A percentile compares a stretch with the other conserved stretches of the same genome.
Evolutionary conservation across 2,329 filamentous ascomycete species (phyloP).

Genomic region (Cephalotrichum gorgonifer): DNA sequence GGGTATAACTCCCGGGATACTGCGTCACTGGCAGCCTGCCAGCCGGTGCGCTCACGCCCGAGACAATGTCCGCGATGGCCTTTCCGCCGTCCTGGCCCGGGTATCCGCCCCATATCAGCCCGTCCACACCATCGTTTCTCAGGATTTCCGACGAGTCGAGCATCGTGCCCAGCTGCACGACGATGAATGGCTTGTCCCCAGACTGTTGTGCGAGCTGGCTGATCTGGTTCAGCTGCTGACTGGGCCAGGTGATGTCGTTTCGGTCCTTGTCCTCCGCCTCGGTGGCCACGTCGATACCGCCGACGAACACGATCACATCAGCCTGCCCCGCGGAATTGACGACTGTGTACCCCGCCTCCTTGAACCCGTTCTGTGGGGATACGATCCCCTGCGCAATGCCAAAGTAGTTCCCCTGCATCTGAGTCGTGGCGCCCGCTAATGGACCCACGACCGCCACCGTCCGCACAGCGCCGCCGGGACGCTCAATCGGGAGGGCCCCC

Average conservation of each 20-base stretch:
- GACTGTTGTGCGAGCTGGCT: background rate
- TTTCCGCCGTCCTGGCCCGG: conserved; percentile 49
- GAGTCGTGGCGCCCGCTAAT: conserved; percentile 1
- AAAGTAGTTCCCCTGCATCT: conserved; percentile 5
- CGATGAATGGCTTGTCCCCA: conserved; percentile 35
- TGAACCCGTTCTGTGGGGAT: conserved; percentile 2
- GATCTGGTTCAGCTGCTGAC: conserved; percentile 39
- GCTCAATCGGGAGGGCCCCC: conserved; percentile 64
- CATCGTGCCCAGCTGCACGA: conserved; percentile 40
- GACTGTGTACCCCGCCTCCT: conserved; percentile 1
- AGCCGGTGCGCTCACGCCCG: conserved; percentile 36
- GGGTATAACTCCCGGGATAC: conserved; percentile 41
- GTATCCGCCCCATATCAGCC: conserved; percentile 47
- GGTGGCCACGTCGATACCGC: conserved; percentile 41
- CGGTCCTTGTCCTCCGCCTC: conserved; percentile 44
- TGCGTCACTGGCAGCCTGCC: conserved; percentile 44
- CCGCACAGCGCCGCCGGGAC: conserved; percentile 44
- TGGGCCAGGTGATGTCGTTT: conserved; percentile 37
- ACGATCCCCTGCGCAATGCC: conserved; percentile 2
- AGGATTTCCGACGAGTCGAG: conserved; percentile 40
- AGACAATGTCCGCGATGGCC: conserved; percentile 43
- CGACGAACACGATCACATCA: conserved; percentile 42
- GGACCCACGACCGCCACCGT: conserved; percentile 65
- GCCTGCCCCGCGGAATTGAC: conserved; percentile 25
- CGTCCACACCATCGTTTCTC: conserved; percentile 33